Evolutionary conservation across 73 alveolate species (phyloP).

Genomic region (Paramecium bursaria): DNA sequence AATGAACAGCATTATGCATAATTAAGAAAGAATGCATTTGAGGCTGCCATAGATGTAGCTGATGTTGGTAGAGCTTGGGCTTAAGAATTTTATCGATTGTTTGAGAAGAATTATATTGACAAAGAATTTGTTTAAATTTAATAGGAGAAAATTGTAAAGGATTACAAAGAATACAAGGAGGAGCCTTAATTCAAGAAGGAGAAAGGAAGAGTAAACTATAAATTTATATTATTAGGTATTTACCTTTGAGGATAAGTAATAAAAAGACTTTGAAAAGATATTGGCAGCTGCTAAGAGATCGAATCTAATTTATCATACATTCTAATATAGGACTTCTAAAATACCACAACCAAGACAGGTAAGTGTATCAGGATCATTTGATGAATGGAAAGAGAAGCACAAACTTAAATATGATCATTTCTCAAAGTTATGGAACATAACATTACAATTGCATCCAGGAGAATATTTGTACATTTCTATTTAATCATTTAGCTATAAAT

Average conservation of each 20-base stretch:
- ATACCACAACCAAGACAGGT: slow-evolving; percentile 74
- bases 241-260: neutral
- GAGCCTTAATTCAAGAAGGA: slow-evolving; percentile 67
- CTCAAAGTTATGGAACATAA: slow-evolving; percentile 82
- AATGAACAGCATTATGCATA: slow-evolving; percentile 81
- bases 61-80: slow-evolving; percentile 95
- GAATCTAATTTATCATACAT: slow-evolving; percentile 17
- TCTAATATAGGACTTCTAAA: slow-evolving; percentile 31
- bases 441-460: slow-evolving; percentile 88
- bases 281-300: slow-evolving; percentile 52
- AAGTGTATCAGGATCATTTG: slow-evolving; percentile 94
- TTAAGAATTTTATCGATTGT: slow-evolving; percentile 91
- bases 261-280: slow-evolving; percentile 28
- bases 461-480: slow-evolving; percentile 78
- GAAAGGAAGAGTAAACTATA: slow-evolving; percentile 72
- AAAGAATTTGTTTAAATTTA: slow-evolving; percentile 65
- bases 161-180: slow-evolving; percentile 68
- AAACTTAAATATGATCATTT: slow-evolving; percentile 85
- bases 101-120: slow-evolving; percentile 83
- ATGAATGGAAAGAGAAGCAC: slow-evolving; percentile 95
- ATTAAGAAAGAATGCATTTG: slow-evolving; percentile 92
- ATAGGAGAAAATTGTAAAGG: slow-evolving; percentile 31
- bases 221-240: slow-evolving; percentile 38
- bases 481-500: slow-evolving; percentile 47
- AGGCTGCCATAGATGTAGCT: slow-evolving; percentile 93